Base-by-base conservation (phyloP, 352 stramenopile species). In the Phytophthora kernoviae region DNA sequence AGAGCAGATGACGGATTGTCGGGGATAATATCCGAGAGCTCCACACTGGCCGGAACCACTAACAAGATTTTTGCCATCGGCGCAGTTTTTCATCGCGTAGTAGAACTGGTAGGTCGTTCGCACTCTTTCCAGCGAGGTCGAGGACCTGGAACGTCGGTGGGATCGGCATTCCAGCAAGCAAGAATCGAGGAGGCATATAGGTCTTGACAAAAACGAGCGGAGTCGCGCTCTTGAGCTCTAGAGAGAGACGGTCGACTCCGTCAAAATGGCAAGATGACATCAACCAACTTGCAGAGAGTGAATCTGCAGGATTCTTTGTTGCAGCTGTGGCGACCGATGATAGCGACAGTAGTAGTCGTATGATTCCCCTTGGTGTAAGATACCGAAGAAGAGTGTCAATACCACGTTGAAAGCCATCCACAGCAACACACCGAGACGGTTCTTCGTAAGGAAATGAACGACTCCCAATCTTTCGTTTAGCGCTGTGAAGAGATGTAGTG, bases 171-270 rank as follows among this genome's bases (percentile, higher is more conserved):
- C 70, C 70, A 7, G 68, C 52, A n/a, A 90, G 68, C n/a, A 85
- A 65, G 53, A 91, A 93, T 10, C 84, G 84, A 21, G 84, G 84
- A 1, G 84, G 84, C 82, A 93, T 93, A 62, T 93, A 93, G 10
- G 79, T 91, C 62, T 80, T 88, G 48, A 73, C 82, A 62, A 91
- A 91, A 11, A 93, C 49, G 10, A 93, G 37, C 15, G 74, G 73
- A 4, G 70, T 54, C 12, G 51, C 5, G 21, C 58, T 39, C 37
- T 70, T 22, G 24, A 59, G 27, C 11, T 8, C 39, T 5, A 44
- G 17, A 20, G 53, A 54, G 17, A 53, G 1, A 0, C 54, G 59
- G 10, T 71, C 52, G 0, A 47, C 52, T 30, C 47, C 59, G 2
- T 66, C 33, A 53, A 81, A 86, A 21, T 42, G 30, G 22, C 77